Evolutionary conservation across 192 early-diverging fungal genomes (phyloP), one percentile per base, ranked within the genome.

Genomic region (Umbelopsis sp.): DNA sequence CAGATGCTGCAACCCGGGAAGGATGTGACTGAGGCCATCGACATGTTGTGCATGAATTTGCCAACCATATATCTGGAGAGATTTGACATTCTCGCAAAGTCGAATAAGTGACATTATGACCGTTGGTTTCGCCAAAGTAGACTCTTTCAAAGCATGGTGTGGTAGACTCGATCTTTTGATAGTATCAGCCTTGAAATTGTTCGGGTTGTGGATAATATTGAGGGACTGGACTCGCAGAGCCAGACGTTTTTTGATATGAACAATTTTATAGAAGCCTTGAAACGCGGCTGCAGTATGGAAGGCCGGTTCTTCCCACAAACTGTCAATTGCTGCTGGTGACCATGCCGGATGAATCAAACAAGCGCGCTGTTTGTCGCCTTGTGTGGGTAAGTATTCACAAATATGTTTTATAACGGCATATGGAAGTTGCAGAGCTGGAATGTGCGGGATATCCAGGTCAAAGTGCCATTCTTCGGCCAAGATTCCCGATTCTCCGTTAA

Each of bases 11-110:
- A 81, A 51, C 3, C n/a, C 47, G 4, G 17, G 43, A 38, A 50
- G 50, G 17, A 51, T 52, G 12, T 56, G 43, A 22, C 26, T 25
- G 6, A 78, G 36, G 8, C 20, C 45, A 4, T 77, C 74, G 31
- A 83, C 25, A 47, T 72, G 45, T 2, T n/a, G 20, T 26, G 62
- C 66, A 6, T 44, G 47, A 2, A 83, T 47, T n/a, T 80, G 68
- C 76, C 78, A 80, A n/a, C 78, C 81, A 49, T 83, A 83, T 9
- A 80, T 51, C 9, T 71, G 72, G 10, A 83, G 21, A 20, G 59
- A 66, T 26, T 72, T 25, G 5, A 80, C 34, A 12, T 75, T 74
- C 25, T 83, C 81, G 38, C 81, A 83, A 1, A 66, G 43, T 31
- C 65, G 4, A 20, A 66, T 41, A 17, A 83, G 24, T 16, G 24